These are phyloP conservation scores for Nyssa sinensis DNA, from an alignment of 148 eudicot species.

Conservation along the genomic window DNA sequence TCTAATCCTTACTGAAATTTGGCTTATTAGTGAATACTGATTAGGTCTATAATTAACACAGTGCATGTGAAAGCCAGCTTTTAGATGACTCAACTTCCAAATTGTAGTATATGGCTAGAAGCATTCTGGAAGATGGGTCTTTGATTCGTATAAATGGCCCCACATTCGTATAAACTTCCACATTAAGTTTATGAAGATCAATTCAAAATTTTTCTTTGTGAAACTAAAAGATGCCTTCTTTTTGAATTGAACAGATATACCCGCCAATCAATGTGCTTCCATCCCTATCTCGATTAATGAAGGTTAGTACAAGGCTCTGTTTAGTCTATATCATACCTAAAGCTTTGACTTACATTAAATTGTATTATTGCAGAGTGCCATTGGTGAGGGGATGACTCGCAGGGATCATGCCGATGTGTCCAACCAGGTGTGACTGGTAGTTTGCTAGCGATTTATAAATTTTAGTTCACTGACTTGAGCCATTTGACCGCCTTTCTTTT, in stretches of 20 bases:
- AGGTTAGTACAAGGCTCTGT: constrained; percentile 44
- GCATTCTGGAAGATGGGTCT: neutral
- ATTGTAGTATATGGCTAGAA: neutral
- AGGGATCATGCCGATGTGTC: constrained; percentile 98
- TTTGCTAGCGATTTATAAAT: neutral
- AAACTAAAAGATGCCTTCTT: constrained; percentile 10
- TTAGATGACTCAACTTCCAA: neutral
- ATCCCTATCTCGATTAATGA: constrained; percentile 94
- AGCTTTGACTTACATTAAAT: neutral
- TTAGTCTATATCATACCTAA: neutral
- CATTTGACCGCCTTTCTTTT: neutral
- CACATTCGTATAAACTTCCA: too few species aligned
- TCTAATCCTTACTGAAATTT: neutral
- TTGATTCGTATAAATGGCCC: neutral
- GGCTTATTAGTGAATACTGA: neutral
- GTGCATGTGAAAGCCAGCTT: neutral
- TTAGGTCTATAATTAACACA: neutral
- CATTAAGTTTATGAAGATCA: too few species aligned
- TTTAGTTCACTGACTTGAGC: neutral
- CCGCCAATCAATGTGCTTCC: constrained; percentile 99
- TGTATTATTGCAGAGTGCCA: constrained; percentile 75
- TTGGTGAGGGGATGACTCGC: constrained; percentile 99
- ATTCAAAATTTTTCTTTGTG: too few species aligned
- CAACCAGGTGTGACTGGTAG: constrained; percentile 67
- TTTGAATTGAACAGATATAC: constrained; percentile 63